phyloP scores from a whole-genome alignment of 2,329 filamentous ascomycete genomes.

The Fusarium subglutinans region DNA sequence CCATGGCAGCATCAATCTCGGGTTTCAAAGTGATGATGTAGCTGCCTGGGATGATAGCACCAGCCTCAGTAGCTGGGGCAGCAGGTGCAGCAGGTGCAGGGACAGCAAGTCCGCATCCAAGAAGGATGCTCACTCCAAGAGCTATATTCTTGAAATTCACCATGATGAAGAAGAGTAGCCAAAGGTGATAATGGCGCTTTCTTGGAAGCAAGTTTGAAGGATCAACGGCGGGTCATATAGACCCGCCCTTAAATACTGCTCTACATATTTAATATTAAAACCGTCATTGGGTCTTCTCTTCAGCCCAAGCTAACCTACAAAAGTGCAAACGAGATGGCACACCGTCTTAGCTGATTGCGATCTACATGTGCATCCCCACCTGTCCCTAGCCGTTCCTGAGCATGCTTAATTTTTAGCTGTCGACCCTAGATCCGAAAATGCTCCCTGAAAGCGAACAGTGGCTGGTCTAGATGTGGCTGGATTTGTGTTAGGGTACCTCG shows the following conservation, averaged over 20 bases:
- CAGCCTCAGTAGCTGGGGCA: not conserved
- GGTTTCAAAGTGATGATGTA: constrained; percentile 70
- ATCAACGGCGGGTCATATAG: not conserved
- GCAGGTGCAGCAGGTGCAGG: constrained; percentile 6
- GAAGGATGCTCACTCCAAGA: not conserved
- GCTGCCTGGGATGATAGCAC: constrained; percentile 47
- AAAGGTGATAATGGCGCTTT: too few species aligned
- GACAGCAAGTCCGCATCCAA: constrained; percentile 6
- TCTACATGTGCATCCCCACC: not conserved
- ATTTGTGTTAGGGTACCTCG: not conserved
- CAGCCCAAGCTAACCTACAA: not conserved
- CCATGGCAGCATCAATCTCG: constrained; percentile 48
- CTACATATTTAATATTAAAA: not conserved
- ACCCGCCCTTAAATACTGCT: not conserved
- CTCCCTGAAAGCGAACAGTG: not conserved
- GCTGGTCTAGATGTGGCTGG: not conserved
- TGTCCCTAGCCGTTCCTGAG: not conserved
- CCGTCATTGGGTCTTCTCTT: not conserved
- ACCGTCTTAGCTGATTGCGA: not conserved
- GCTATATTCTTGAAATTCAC: constrained; percentile 1
- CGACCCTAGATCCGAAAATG: not conserved
- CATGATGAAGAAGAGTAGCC: not conserved
- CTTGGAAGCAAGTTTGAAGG: too few species aligned
- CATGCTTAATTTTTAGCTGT: not conserved
- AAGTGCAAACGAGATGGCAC: not conserved